Base-by-base conservation (phyloP, 2,329 filamentous ascomycete genomes). In the Stagonosporopsis vannaccii region DNA sequence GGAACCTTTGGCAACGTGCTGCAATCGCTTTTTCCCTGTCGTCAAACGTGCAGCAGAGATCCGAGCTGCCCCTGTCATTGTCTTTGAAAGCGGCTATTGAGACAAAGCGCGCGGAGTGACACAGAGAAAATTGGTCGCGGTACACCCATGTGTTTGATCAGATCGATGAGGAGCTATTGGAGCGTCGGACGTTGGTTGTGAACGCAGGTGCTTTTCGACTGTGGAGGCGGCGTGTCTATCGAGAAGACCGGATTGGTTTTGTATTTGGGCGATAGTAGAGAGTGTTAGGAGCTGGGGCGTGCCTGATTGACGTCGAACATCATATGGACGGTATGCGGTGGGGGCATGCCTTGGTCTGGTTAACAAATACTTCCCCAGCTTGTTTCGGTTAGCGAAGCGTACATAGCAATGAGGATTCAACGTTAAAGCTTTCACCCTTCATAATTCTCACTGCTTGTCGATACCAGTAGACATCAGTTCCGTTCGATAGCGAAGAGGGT, bases 71-170 rank as follows among this genome's bases (percentile, higher is more conserved):
- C 1, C 22, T 51, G 25, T n/a, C 22, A 11, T 17, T 11, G 15
- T 15, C 20, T 3, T 11, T 51, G 7, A 51, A 43, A 15, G 13
- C 8, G 5, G 22, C 9, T 15, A 43, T 51, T 15, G 1, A 22
- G 2, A 22, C 39, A 22, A 51, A 51, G 39, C 32, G 32, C n/a
- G 22, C 2, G 5, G 48, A 51, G 39, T 51, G 48, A 32, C 26
- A 43, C 12, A 30, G 36, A 28, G 39, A 30, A 3, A 51, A 43
- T 41, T 7, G 2, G 28, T n/a, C 23, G 3, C 39, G 28, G 37
- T 7, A 32, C 13, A 22, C 22, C 8, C 22, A 43, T 6, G 32
- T 51, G n/a, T 23, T 39, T 19, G 48, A 51, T 43, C 30, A 17
- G 23, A 43, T 43, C 4, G 48, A 51, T 22, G 32, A 36, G 25